A percentile compares a stretch with the other conserved stretches of the same genome.
These are phyloP conservation scores for Euphrasia arctica DNA, from an alignment of 305 asterid genomes.

Conservation along the genomic window DNA sequence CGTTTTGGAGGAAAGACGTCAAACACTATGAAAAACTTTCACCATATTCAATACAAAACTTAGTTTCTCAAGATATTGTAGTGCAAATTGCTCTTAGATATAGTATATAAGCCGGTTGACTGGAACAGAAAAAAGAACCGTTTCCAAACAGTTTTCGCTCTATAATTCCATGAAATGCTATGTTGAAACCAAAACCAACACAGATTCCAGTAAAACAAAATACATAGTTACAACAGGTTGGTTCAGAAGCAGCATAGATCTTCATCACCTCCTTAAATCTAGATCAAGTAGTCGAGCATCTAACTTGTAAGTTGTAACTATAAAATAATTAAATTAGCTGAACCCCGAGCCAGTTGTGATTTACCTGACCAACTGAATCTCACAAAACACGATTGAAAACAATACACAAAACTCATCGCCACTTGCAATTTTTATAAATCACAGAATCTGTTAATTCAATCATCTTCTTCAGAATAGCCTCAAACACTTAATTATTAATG, in stretches of 20 bases:
- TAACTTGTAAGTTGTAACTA: neutral
- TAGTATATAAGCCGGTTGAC: slow-evolving; percentile 5
- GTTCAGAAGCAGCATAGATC: slow-evolving; percentile 10
- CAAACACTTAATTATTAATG: neutral
- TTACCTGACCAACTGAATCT: slow-evolving; percentile 26
- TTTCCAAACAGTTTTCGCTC: slow-evolving; percentile 7
- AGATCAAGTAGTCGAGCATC: slow-evolving; percentile 20
- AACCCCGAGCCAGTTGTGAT: neutral
- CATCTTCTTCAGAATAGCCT: neutral
- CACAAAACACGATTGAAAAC: slow-evolving; percentile 20
- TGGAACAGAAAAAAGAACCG: neutral
- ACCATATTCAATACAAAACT: slow-evolving; percentile 10
- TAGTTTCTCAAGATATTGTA: slow-evolving; percentile 4
- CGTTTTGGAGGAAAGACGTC: neutral
- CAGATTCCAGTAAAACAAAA: no score
- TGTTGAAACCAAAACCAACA: slow-evolving; percentile 4
- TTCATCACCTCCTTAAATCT: slow-evolving; percentile 21
- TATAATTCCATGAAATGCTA: slow-evolving; percentile 14
- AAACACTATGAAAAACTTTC: neutral
- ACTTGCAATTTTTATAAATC: neutral
- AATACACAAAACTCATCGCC: slow-evolving; percentile 19
- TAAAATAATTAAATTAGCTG: neutral
- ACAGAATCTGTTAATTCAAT: slow-evolving; percentile 21
- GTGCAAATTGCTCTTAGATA: slow-evolving; percentile 16
- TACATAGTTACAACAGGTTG: slow-evolving; percentile 9